Evolutionary conservation across 805 yeast species (phyloP).

Genomic region (Starmerella apis): DNA sequence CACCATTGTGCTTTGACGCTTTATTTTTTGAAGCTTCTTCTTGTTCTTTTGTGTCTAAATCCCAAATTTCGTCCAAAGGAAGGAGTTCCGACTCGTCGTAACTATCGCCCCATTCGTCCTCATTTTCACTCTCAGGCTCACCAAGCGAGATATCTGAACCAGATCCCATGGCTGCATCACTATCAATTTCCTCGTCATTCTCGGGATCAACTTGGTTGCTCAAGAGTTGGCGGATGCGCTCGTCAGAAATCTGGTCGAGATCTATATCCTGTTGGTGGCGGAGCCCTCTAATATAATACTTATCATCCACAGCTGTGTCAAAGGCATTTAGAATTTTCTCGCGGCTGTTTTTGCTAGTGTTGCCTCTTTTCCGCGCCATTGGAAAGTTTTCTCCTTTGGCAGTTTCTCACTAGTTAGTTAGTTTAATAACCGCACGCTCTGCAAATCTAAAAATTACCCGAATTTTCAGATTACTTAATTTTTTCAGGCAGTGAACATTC

Average conservation of each 20-base stretch:
- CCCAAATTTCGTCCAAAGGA: slow-evolving; percentile 84
- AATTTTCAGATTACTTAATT: slow-evolving; percentile 19
- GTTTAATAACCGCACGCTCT: background rate
- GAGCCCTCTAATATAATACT: slow-evolving; percentile 25
- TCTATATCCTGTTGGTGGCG: slow-evolving; percentile 30
- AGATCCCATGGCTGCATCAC: slow-evolving; percentile 82
- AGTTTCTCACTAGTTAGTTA: background rate
- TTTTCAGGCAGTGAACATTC: slow-evolving; percentile 2
- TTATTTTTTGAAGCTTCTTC: slow-evolving; percentile 1
- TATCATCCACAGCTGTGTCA: slow-evolving; percentile 40
- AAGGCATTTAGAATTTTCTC: slow-evolving; percentile 43
- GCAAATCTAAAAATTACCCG: background rate
- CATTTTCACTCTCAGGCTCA: slow-evolving; percentile 38
- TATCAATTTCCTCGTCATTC: slow-evolving; percentile 47
- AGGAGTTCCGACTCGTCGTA: slow-evolving; percentile 67
- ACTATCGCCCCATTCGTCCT: slow-evolving; percentile 57
- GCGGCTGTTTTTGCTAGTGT: slow-evolving; percentile 13
- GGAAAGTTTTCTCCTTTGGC: background rate
- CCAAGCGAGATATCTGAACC: slow-evolving; percentile 57
- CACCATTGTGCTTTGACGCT: background rate
- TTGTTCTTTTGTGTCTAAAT: slow-evolving; percentile 51
- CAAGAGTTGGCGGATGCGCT: slow-evolving; percentile 24
- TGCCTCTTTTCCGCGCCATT: slow-evolving; percentile 10
- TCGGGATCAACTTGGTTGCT: slow-evolving; percentile 30
- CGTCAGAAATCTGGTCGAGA: slow-evolving; percentile 32